Conservation (phyloP, 2,329 filamentous ascomycete species). For the Dactylellina cionopaga region DNA sequence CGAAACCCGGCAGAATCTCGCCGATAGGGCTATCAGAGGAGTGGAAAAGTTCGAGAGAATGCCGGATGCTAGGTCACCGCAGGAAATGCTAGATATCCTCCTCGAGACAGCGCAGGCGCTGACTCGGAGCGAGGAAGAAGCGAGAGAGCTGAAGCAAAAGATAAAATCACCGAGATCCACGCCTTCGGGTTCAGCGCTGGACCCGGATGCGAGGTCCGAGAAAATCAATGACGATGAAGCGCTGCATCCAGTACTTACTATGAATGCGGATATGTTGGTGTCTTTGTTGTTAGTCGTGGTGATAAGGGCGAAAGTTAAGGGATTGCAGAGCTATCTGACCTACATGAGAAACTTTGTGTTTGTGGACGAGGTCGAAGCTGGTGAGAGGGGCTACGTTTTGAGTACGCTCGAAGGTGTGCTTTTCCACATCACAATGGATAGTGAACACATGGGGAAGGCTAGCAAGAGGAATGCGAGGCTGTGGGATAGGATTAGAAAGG, state of each 20-base stretch:
- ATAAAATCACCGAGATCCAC: constrained; percentile 59
- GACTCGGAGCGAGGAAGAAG: constrained; percentile 69
- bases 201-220: not conserved
- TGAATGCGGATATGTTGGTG: constrained; percentile 89
- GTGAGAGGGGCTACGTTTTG: constrained; percentile 93
- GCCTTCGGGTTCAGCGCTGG: constrained; percentile 61
- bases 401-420: constrained; percentile 96
- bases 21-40: constrained; percentile 77
- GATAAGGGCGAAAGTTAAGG: constrained; percentile 85
- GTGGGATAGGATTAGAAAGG: constrained; percentile 86
- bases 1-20: constrained; percentile 81
- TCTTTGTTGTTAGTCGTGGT: constrained; percentile 91
- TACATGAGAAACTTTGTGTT: constrained; percentile 99
- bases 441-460: constrained; percentile 80
- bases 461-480: constrained; percentile 85
- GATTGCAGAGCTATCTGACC: constrained; percentile 86
- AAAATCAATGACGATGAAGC: constrained; percentile 30
- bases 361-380: constrained; percentile 95
- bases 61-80: constrained; percentile 77
- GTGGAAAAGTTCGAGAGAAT: constrained; percentile 92
- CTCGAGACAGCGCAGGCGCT: constrained; percentile 84
- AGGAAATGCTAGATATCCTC: constrained; percentile 86
- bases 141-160: constrained; percentile 60
- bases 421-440: constrained; percentile 85
- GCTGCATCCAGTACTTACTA: constrained; percentile 70